Evolutionary conservation across 2,329 filamentous ascomycete genomes (phyloP).

Genomic region (Pseudocercospora fuligena): DNA sequence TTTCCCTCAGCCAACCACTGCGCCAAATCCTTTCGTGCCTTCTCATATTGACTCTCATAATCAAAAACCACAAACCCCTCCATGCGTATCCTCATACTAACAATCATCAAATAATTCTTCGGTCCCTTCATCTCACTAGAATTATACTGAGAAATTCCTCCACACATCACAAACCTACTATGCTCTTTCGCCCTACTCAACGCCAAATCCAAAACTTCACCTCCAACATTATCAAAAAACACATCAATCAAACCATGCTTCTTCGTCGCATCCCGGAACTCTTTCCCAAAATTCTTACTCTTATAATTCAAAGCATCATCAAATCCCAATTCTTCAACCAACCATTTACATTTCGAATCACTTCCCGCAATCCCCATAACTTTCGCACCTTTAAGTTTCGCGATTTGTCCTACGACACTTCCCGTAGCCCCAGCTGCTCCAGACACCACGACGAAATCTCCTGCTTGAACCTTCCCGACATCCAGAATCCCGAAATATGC

Average conservation of each 20-base stretch:
- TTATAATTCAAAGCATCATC: conserved; percentile 74
- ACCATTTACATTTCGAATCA: conserved; percentile 69
- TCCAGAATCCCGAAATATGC: conserved; percentile 76
- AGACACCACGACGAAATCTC: conserved; percentile 77
- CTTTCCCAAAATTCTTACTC: conserved; percentile 62
- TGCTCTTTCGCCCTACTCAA: conserved; percentile 63
- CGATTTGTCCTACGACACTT: conserved; percentile 76
- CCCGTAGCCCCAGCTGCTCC: conserved; percentile 80
- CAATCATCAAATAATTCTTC: conserved; percentile 59
- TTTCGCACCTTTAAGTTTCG: conserved; percentile 69
- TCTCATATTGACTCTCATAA: conserved; percentile 61
- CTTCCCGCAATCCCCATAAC: conserved; percentile 70
- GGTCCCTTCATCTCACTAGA: conserved; percentile 57
- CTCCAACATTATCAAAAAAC: conserved; percentile 76
- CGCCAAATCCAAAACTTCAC: conserved; percentile 70
- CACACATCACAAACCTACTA: conserved; percentile 72
- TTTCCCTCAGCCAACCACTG: conserved; percentile 63
- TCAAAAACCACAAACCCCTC: conserved; percentile 78
- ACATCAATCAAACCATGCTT: conserved; percentile 55
- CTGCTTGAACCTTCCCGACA: conserved; percentile 68
- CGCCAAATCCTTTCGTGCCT: conserved; percentile 60
- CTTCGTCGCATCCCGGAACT: conserved; percentile 65
- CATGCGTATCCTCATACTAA: conserved; percentile 63
- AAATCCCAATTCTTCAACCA: conserved; percentile 68
- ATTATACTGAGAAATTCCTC: conserved; percentile 72